These are phyloP conservation scores for Eutypa lata DNA, from an alignment of 2,329 filamentous ascomycete species.

Conservation along the genomic window DNA sequence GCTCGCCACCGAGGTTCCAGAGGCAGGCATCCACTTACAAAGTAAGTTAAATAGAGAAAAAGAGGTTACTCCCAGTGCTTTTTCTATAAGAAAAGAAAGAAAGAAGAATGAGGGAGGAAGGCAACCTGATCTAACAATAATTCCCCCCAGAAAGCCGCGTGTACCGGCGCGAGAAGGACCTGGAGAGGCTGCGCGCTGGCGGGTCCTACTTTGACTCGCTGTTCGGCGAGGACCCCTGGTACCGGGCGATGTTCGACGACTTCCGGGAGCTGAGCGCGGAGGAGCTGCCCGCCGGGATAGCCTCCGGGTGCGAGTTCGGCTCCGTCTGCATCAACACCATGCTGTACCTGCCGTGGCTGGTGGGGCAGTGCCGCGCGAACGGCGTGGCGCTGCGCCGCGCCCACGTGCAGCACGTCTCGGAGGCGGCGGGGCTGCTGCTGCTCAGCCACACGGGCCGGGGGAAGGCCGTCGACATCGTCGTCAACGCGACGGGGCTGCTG, in stretches of 20 bases:
- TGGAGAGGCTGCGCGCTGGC: slow-evolving; percentile 28
- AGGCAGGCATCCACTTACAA: slow-evolving; percentile 31
- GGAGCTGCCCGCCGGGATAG: slow-evolving; percentile 61
- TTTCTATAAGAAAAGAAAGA: slow-evolving; percentile 30
- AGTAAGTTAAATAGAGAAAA: slow-evolving; percentile 15
- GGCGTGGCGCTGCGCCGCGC: slow-evolving; percentile 67
- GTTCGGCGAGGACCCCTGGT: slow-evolving; percentile 69
- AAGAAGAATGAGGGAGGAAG: slow-evolving; percentile 16
- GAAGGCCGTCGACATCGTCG: slow-evolving; percentile 63
- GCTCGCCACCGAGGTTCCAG: slow-evolving; percentile 28
- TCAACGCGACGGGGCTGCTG: slow-evolving; percentile 83
- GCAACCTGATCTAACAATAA: too few relatives aligned
- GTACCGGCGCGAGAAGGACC: slow-evolving; percentile 61
- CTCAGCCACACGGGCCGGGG: slow-evolving; percentile 44
- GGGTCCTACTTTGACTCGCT: slow-evolving; percentile 63
- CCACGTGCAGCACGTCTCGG: slow-evolving; percentile 65
- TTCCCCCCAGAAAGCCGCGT: slow-evolving; percentile 40
- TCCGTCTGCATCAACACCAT: slow-evolving; percentile 90
- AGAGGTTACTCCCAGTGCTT: neutral
- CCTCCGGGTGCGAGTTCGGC: slow-evolving; percentile 72
- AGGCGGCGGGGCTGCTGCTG: slow-evolving; percentile 54
- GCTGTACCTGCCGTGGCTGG: slow-evolving; percentile 82
- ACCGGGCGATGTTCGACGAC: slow-evolving; percentile 66
- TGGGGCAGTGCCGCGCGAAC: slow-evolving; percentile 72
- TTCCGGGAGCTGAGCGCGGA: slow-evolving; percentile 58